phyloP scores from a whole-genome alignment of 2,329 filamentous ascomycete species.

The Alternaria brassicicola region DNA sequence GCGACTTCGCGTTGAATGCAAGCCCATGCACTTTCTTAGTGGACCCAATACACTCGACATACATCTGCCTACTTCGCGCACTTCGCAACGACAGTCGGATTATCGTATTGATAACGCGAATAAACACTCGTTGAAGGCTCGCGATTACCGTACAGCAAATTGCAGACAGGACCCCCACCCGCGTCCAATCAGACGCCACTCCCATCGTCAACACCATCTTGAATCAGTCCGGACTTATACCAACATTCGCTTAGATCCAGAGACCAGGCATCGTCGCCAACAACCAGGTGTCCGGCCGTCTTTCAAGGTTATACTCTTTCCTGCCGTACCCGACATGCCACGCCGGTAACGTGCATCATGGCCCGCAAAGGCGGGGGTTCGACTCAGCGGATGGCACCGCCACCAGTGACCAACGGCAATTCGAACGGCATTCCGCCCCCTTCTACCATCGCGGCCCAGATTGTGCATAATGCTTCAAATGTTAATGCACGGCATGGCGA shows the following conservation, averaged over 20 bases:
- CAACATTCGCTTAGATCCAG: neutral
- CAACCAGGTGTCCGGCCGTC: neutral
- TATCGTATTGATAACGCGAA: neutral
- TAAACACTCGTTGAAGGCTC: neutral
- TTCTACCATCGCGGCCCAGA: constrained; percentile 85
- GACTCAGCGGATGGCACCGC: constrained; percentile 37
- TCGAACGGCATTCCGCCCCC: constrained; percentile 54
- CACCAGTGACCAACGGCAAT: constrained; percentile 26
- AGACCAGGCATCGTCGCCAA: neutral
- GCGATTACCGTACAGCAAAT: neutral
- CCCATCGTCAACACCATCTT: neutral
- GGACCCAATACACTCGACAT: neutral
- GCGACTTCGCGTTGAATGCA: constrained; percentile 25
- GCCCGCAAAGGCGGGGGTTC: constrained; percentile 49
- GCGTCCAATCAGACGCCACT: constrained; percentile 8
- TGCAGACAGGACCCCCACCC: neutral
- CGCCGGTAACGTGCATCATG: constrained; percentile 42
- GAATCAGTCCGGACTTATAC: neutral
- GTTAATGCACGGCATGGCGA: constrained; percentile 66
- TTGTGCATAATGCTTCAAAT: constrained; percentile 79
- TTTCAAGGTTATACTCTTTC: neutral
- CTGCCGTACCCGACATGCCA: constrained; percentile 28
- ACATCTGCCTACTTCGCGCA: neutral
- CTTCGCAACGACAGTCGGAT: neutral
- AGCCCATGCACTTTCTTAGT: constrained; percentile 4